Evolutionary conservation across 1,284 basidiomycete species (phyloP), one percentile per base, ranked within the genome.

Genomic region (Apiotrichum gamsii): DNA sequence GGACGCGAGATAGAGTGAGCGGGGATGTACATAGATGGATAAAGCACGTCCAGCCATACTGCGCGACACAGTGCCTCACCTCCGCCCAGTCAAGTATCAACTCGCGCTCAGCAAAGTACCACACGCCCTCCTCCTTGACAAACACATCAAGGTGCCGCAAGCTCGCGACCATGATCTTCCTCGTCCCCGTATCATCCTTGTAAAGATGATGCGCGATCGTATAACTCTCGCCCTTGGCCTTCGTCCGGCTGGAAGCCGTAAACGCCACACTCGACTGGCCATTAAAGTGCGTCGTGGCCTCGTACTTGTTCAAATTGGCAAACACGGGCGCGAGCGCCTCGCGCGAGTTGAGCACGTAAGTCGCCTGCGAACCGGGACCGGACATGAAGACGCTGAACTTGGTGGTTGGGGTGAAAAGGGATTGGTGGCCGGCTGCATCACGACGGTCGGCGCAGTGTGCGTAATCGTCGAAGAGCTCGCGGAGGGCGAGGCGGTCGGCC

Each of bases 401-500:
- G 24, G 24, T 28, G 37, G 16, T 10, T 1, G 23, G 8, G 8
- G 37, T 28, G 8, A 38, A 38, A n/a, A 38, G 37, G n/a, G 24
- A 5, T 16, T 38, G 37, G 11, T 38, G 37, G 3, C 37, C 37
- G n/a, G n/a, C 24, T 5, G 37, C 37, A 16, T 38, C 37, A 21
- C 37, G 37, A 9, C 37, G 37, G 37, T 38, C 37, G 11, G 37
- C 37, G 16, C 37, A 38, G 37, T 28, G 37, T n/a, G 37, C 37
- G 37, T 38, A 38, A 1, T 20, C 37, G 37, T 38, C 37, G 16
- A 38, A 38, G 13, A 38, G 24, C 24, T 38, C 37, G 24, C 37
- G 37, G 24, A 38, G 1, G 13, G 37, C 37, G n/a, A 38, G 37
- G 24, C 37, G 37, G 37, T 38, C 37, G 37, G 37, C 37, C 1